A percentile compares a stretch with the other conserved stretches of the same genome.
Conservation (phyloP, 805 yeast species). For the Wickerhamomyces canadensis region DNA sequence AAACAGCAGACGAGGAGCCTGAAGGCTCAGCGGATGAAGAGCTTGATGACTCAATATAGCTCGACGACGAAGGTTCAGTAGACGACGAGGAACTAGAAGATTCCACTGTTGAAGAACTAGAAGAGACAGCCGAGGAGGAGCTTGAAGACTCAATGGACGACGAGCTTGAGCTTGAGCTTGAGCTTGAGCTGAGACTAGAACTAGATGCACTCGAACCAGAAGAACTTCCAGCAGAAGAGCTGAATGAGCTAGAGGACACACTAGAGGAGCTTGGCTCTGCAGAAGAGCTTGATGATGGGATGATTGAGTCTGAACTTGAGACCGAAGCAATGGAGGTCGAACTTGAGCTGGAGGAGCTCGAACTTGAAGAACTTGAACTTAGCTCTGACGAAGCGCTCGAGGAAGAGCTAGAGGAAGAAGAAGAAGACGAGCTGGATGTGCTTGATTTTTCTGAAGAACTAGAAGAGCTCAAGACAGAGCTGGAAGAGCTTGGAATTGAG, state of each 20-base stretch:
- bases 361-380: neutral
- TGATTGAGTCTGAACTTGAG: neutral
- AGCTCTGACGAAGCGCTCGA: neutral
- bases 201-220: no score
- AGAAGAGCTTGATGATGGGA: neutral
- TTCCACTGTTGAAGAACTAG: neutral
- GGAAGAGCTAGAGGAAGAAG: neutral
- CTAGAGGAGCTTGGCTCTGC: neutral
- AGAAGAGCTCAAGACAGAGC: no score
- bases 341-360: neutral
- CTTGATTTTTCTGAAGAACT: no score
- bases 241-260: neutral
- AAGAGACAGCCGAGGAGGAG: slow-evolving; percentile 6
- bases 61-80: neutral
- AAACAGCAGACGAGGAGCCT: neutral
- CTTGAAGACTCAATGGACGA: slow-evolving; percentile 4
- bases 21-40: neutral
- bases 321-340: neutral
- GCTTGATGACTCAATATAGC: neutral
- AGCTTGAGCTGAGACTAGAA: no score
- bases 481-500: neutral
- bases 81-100: neutral
- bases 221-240: neutral
- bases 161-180: no score
- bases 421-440: slow-evolving; percentile 1